Base-by-base conservation (phyloP, 768 basidiomycete genomes). In the Auriscalpium microsporum region DNA sequence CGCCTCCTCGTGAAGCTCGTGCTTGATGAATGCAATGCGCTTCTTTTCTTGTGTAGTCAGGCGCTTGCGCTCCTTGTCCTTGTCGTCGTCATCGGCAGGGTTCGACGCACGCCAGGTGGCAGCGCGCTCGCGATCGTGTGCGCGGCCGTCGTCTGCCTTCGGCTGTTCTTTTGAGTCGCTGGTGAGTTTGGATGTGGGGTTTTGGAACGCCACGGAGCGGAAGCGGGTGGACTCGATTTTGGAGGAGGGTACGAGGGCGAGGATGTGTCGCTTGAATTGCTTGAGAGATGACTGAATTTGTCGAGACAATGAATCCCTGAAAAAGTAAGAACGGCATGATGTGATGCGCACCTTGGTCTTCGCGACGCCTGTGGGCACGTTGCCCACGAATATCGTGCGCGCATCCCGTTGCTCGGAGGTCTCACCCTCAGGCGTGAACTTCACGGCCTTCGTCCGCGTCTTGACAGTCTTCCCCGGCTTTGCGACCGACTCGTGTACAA, bases 171-270 rank as follows among this genome's bases (percentile, higher is more conserved):
- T 65, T 16, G 63, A 59, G 13, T 64, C 65, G 28, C 69, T 70
- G 21, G 76, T 16, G 84, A 73, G 37, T 59, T 81, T 78, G 10
- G 85, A 69, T 1, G 91, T 91, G 10, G 95, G 90, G 0, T 77
- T 78, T 59, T 89, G 83, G 74, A 97, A 97, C 1, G 94, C 86
- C 50, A 96, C 79, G 14, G 94, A 96, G 51, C 95, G 90, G 76
- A 95, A 96, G 45, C 95, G 90, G 23, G 83, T 79, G 5, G 93
- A 94, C 65, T 98, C 95, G 59, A 96, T 86, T 73, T 88, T 91
- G 52, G 90, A 83, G 0, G 76, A 70, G 3, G 89, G 84, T 13
- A 90, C 76, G 58, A 81, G 77, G 1, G 84, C 72, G 21, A 92
- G 74, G 58, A 97, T 78, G 66, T 94, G 89, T 28, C 80, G 77